Base-by-base conservation (phyloP, 2,329 filamentous ascomycete species). In the Coleophoma crateriformis region DNA sequence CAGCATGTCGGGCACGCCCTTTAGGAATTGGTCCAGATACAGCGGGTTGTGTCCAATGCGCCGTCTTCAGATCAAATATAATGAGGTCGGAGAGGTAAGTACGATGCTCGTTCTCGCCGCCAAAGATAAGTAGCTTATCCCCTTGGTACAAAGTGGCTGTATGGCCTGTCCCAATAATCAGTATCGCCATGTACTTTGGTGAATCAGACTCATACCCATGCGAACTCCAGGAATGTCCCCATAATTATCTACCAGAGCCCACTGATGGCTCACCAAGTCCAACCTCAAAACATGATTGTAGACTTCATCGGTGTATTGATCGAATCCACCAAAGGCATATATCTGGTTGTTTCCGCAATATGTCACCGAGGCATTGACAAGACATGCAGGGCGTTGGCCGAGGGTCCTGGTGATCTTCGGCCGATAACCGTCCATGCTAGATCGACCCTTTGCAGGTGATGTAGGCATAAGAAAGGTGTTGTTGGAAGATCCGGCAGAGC, bases 331-430 rank as follows among this genome's bases (percentile, higher is more conserved):
- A 74, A 99, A 99, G 11, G 92, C 94, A 69, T 95, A 97, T 61
- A 99, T 97, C 68, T 94, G 85, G 67, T 97, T 94, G 71, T 96
- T 94, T 52, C 91, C 91, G 63, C 94, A 96, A 68, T 96, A 96
- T n/a, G 94, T 99, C 53, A 97, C 92, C 1, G 94, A 97, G 47
- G 94, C 94, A 74, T 99, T 99, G 58, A 99, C 92, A 45, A 99
- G 78, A 65, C 92, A 97, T 34, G 94, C 91, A 35, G 94, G 94
- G 58, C 91, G 82, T 69, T 89, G 84, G 43, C 87, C 87, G 45
- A 87, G 74, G 12, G 87, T 88, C 61, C 85, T 84, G 35, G 81
- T 92, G 53, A 96, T 88, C 65, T 85, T 88, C 34, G 92, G 92
- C 45, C 87, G 85, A 69, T 95, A 95, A 56, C 83, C 84, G 64